Evolutionary conservation across 345 rosid genomes (phyloP).

Genomic region (Raphanus sativus): DNA sequence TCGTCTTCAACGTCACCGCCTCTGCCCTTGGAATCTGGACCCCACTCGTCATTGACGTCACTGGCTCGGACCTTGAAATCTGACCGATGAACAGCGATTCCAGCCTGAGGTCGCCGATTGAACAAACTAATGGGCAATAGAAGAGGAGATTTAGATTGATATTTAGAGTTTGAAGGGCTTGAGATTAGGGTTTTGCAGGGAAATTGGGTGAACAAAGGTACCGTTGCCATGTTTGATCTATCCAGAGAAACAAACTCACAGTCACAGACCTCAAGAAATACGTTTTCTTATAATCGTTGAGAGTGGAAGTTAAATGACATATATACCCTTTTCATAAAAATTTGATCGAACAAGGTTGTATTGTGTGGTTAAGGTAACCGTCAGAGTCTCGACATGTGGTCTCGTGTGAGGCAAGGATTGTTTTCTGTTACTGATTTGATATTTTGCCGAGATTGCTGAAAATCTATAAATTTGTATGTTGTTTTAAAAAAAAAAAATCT

Average conservation of each 20-base stretch:
- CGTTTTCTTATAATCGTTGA: conserved; percentile 1
- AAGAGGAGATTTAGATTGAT: conserved; percentile 27
- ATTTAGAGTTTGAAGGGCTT: conserved; percentile 1
- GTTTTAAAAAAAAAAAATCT: not conserved
- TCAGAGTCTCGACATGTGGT: not conserved
- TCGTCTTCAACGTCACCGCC: not conserved
- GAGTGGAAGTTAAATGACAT: conserved; percentile 1
- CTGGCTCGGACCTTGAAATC: conserved; percentile 37
- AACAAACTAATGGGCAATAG: conserved; percentile 1
- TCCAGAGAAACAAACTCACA: not conserved
- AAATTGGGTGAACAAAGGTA: conserved; percentile 47
- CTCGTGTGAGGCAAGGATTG: conserved; percentile 27
- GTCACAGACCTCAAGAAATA: not conserved
- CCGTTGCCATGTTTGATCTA: conserved; percentile 47
- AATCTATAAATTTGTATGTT: not conserved
- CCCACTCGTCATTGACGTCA: conserved; percentile 42
- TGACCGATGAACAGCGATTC: conserved; percentile 25
- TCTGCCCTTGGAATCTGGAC: conserved; percentile 20
- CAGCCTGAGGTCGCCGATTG: not conserved
- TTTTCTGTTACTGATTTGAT: conserved; percentile 14
- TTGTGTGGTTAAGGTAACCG: not conserved
- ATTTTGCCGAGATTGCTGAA: conserved; percentile 6
- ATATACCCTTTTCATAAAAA: not conserved
- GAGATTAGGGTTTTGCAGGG: conserved; percentile 43
- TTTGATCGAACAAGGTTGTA: not conserved